Conservation (phyloP, 805 yeast species). For the Ogataea allantospora region DNA sequence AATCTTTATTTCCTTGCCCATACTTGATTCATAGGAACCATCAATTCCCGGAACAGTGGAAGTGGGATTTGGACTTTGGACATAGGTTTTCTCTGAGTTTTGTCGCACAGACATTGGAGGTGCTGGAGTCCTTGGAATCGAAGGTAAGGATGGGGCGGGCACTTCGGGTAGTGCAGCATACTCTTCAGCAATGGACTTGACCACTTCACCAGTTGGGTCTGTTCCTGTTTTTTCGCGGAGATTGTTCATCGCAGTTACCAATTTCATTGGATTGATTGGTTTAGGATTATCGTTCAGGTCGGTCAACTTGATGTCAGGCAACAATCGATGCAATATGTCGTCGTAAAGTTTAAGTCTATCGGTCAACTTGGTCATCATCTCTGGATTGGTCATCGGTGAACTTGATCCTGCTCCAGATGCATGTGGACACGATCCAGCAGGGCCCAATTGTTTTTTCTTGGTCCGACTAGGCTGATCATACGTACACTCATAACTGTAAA, state of each 20-base stretch:
- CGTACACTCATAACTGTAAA: slow-evolving; percentile 79
- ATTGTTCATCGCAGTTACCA: slow-evolving; percentile 30
- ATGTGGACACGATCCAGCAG: background rate
- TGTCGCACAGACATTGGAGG: slow-evolving; percentile 2
- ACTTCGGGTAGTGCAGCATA: slow-evolving; percentile 32
- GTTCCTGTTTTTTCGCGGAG: slow-evolving; percentile 25
- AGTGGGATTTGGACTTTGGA: slow-evolving; percentile 13
- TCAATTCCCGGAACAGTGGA: slow-evolving; percentile 34
- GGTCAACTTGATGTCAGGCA: slow-evolving; percentile 34
- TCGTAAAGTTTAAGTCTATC: slow-evolving; percentile 33
- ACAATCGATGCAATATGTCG: slow-evolving; percentile 31
- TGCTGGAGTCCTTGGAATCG: slow-evolving; percentile 8
- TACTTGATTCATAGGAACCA: slow-evolving; percentile 38
- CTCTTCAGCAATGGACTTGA: slow-evolving; percentile 26
- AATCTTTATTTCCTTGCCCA: slow-evolving; percentile 55
- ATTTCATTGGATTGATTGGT: slow-evolving; percentile 34
- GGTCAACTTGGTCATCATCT: slow-evolving; percentile 31
- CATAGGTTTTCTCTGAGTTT: slow-evolving; percentile 1
- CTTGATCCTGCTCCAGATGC: background rate
- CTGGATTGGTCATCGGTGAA: slow-evolving; percentile 19
- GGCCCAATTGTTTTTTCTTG: slow-evolving; percentile 34
- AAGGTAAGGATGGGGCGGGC: slow-evolving; percentile 30
- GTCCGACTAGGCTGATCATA: slow-evolving; percentile 64
- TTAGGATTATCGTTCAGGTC: slow-evolving; percentile 33
- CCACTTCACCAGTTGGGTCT: slow-evolving; percentile 18